Percentiles rank a stretch among this genome's conserved stretches.
Conservation (phyloP, 805 yeast genomes). For the Starmera amethionina region DNA sequence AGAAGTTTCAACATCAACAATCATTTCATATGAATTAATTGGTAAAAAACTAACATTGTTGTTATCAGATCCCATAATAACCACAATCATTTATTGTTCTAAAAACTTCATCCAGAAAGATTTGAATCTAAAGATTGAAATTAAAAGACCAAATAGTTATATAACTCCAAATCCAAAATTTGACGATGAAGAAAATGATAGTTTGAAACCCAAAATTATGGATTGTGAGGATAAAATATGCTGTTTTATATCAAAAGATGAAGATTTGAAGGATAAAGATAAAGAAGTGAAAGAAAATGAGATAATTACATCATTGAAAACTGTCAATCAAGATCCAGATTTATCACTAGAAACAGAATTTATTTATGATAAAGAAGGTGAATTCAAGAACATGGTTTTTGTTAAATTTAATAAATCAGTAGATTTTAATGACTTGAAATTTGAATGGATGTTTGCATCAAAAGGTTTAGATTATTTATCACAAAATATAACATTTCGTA, state of each 20-base stretch:
- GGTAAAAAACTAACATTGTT: constrained; percentile 36
- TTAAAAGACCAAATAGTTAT: constrained; percentile 39
- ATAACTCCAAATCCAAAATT: constrained; percentile 20
- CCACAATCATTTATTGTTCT: constrained; percentile 44
- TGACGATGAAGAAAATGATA: constrained; percentile 19
- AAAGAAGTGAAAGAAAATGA: constrained; percentile 1
- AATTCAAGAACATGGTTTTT: constrained; percentile 51
- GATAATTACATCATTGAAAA: too few relatives aligned
- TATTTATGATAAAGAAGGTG: constrained; percentile 35
- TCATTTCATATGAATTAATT: constrained; percentile 21
- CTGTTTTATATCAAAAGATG: constrained; percentile 5
- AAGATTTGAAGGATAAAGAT: constrained; percentile 31
- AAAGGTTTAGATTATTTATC: constrained; percentile 15
- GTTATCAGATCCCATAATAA: constrained; percentile 38
- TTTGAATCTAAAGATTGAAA: constrained; percentile 20
- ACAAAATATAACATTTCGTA: constrained; percentile 16
- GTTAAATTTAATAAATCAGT: constrained; percentile 26
- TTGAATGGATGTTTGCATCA: constrained; percentile 30
- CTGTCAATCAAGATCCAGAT: too few relatives aligned
- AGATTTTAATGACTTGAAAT: constrained; percentile 5
- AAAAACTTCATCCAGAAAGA: constrained; percentile 25
- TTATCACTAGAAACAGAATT: constrained; percentile 21
- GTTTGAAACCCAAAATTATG: constrained; percentile 9
- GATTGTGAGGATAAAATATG: constrained; percentile 33
- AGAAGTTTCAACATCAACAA: constrained; percentile 26